A percentile compares a stretch with the other conserved stretches of the same genome.
Conservation (phyloP, 495 filamentous ascomycete genomes). For the Neurospora sp. region DNA sequence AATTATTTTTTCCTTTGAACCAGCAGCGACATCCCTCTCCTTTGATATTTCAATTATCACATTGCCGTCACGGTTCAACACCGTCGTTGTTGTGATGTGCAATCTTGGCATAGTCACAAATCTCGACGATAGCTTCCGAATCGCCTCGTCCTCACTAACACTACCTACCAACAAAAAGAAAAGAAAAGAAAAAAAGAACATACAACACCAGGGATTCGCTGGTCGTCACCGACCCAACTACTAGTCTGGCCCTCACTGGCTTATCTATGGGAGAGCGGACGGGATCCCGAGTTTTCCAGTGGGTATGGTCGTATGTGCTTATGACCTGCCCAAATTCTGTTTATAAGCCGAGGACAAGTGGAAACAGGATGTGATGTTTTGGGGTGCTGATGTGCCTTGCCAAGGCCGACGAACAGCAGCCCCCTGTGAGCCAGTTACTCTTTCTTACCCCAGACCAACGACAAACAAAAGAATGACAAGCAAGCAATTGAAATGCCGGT, state of each 20-base stretch:
- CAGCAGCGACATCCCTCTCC: background rate
- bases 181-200: too few species aligned
- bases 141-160: background rate
- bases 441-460: background rate
- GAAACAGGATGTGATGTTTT: background rate
- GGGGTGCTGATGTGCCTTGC: background rate
- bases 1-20: background rate
- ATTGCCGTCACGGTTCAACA: background rate
- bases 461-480: background rate
- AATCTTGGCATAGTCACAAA: background rate
- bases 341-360: background rate
- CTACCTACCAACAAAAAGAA: background rate
- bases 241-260: too few species aligned
- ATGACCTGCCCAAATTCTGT: fast-evolving
- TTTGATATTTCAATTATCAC: background rate
- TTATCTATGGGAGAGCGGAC: constrained; percentile 35
- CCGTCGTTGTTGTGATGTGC: background rate
- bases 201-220: too few species aligned
- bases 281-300: constrained; percentile 37
- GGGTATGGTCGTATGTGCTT: background rate
- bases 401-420: background rate
- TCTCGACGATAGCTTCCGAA: background rate
- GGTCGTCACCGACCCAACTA: too few species aligned
- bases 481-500: background rate
- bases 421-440: background rate